Evolutionary conservation across 257 asterid species (phyloP).

Genomic region (Verbena officinalis): DNA sequence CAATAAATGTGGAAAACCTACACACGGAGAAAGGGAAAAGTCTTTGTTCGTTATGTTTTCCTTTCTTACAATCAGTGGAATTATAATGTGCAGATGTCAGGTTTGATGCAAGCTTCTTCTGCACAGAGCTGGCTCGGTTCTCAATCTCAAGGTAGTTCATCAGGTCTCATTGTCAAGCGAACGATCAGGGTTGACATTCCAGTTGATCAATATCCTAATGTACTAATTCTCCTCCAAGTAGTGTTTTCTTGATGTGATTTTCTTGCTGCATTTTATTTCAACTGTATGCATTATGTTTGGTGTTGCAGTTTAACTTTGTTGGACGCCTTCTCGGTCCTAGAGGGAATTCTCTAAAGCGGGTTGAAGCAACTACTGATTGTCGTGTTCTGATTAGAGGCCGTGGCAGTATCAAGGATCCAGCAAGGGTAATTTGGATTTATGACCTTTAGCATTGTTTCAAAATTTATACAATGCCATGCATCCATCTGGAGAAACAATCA

Average conservation of each 20-base stretch:
- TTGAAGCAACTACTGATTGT: constrained; percentile 92
- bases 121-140: constrained; percentile 89
- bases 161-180: constrained; percentile 87
- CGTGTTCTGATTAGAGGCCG: constrained; percentile 98
- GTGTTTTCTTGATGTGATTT: constrained; percentile 21
- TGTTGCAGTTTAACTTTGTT: constrained; percentile 87
- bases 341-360: constrained; percentile 97
- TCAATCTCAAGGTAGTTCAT: constrained; percentile 86
- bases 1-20: constrained; percentile 1
- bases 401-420: constrained; percentile 97
- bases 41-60: constrained; percentile 23
- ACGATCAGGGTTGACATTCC: constrained; percentile 94
- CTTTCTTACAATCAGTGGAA: constrained; percentile 41
- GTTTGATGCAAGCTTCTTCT: constrained; percentile 74
- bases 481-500: constrained; percentile 22
- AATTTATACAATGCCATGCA: constrained; percentile 16
- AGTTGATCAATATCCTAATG: constrained; percentile 89
- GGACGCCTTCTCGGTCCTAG: constrained; percentile 99
- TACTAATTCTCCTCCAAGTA: constrained; percentile 37
- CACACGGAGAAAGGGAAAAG: constrained; percentile 14
- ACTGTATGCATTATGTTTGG: constrained; percentile 17
- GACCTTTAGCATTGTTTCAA: constrained; percentile 1
- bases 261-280: constrained; percentile 17
- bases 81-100: constrained; percentile 70
- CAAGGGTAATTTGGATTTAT: constrained; percentile 57